These are phyloP conservation scores for Populus simonii DNA, from an alignment of 345 rosid species.

Conservation along the genomic window DNA sequence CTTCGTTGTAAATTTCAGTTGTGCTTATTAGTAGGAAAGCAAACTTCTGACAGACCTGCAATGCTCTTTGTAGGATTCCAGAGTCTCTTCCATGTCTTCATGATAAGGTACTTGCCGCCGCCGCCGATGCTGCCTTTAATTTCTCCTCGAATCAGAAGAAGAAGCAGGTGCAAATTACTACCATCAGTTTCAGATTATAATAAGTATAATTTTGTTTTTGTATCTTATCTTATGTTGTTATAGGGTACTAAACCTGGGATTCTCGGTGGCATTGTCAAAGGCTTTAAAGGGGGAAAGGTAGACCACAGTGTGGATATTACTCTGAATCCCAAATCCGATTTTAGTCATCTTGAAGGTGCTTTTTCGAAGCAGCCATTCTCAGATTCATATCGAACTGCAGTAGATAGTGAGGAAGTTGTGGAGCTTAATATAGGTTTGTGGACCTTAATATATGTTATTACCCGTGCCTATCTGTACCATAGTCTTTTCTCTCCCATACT, in stretches of 20 bases:
- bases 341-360: slow-evolving; percentile 16
- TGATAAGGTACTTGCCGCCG: slow-evolving; percentile 29
- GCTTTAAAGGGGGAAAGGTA: slow-evolving; percentile 16
- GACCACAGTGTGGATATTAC: not conserved
- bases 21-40: not conserved
- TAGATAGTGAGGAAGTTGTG: slow-evolving; percentile 14
- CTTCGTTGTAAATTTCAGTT: not conserved
- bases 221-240: slow-evolving; percentile 9
- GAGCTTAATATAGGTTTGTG: slow-evolving; percentile 27
- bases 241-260: slow-evolving; percentile 41
- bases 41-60: slow-evolving; percentile 7
- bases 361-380: slow-evolving; percentile 17
- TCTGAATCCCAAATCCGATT: slow-evolving; percentile 10
- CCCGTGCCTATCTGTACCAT: slow-evolving; percentile 2
- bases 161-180: slow-evolving; percentile 23
- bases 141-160: slow-evolving; percentile 26
- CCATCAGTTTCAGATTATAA: not conserved
- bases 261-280: slow-evolving; percentile 37
- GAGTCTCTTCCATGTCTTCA: slow-evolving; percentile 26
- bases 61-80: slow-evolving; percentile 14
- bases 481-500: not conserved
- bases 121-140: slow-evolving; percentile 32
- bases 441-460: slow-evolving; percentile 20
- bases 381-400: slow-evolving; percentile 1
- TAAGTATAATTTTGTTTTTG: not conserved